Evolutionary conservation across 768 basidiomycete genomes (phyloP), one percentile per base, ranked within the genome.

Genomic region (Aureoboletus auriporus): DNA sequence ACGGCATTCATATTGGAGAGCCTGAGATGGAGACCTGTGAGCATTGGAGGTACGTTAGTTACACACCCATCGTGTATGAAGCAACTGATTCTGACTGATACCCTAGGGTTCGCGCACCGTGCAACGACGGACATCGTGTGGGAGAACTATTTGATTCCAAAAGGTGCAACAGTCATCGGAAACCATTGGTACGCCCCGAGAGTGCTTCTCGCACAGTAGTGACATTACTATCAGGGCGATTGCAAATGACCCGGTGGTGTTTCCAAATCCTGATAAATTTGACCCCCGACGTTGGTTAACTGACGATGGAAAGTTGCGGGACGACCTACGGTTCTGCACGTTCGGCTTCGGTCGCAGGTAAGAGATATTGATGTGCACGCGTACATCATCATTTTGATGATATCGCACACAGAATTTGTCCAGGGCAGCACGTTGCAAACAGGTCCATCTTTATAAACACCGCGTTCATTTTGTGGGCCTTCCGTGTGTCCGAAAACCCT

Each of bases 391-490:
- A 6, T 8, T 26, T 39, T 43, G 27, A 42, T 8, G 26, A 23
- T 30, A 8, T 7, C 3, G 33, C 16, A 31, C 20, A 9, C 37
- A 58, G 57, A 42, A 49, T 49, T 17, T 58, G 57, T 39, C 57
- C 57, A 2, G 57, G 56, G 1, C 74, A 76, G 50, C 75, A 82
- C 58, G 42, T 63, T 12, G 61, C 64, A 10, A 58, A 71, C 13
- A 50, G 61, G 13, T 84, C 84, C 1, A 59, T 85, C 0, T 83
- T 81, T 60, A 68, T 86, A 40, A 85, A 80, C 54, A 77, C 81
- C 0, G 79, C 82, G 0, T 67, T 83, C 14, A 61, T 80, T 9
- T 71, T 83, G 10, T 85, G 83, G 81, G 75, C 82, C 0, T 86
- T 85, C 68, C 71, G 63, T 0, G 63, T 86, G 28, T 68, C 63